A percentile compares a stretch with the other conserved stretches of the same genome.
Evolutionary conservation across 2,329 filamentous ascomycete genomes (phyloP).

Genomic region (Lizonia empirigonia): DNA sequence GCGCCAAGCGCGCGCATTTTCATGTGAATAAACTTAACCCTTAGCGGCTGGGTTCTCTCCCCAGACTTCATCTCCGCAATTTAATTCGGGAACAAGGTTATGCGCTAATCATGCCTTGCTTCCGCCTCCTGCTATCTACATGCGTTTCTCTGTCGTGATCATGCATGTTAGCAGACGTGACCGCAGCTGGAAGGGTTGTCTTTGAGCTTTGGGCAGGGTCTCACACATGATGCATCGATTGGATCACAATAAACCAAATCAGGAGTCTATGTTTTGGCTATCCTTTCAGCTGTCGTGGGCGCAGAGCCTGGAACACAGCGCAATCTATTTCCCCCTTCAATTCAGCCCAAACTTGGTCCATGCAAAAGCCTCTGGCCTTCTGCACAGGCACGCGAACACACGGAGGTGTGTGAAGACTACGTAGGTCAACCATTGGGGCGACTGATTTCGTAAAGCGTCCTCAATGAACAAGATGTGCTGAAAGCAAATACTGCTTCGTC

Average conservation of each 20-base stretch:
- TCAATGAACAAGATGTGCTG: too few relatives aligned
- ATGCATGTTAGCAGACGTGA: background rate
- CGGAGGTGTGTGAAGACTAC: too few relatives aligned
- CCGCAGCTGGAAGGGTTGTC: background rate
- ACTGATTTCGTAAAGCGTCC: background rate
- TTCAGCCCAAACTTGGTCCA: background rate
- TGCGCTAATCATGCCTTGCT: slow-evolving; percentile 13
- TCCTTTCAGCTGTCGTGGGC: background rate
- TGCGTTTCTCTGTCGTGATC: background rate
- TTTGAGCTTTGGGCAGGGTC: slow-evolving; percentile 14
- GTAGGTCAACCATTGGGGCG: too few relatives aligned
- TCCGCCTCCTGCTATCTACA: background rate
- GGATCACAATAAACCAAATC: slow-evolving; percentile 11
- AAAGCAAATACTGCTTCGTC: too few relatives aligned
- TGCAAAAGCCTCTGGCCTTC: background rate
- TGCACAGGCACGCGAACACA: background rate
- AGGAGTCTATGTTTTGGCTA: slow-evolving; percentile 3
- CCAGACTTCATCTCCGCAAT: slow-evolving; percentile 21
- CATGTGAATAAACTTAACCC: slow-evolving; percentile 34
- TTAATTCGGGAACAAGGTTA: slow-evolving; percentile 1
- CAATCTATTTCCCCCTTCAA: slow-evolving; percentile 1
- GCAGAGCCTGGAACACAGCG: slow-evolving; percentile 5
- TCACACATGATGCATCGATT: slow-evolving; percentile 19
- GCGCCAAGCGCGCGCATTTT: slow-evolving; percentile 16
- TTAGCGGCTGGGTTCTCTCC: slow-evolving; percentile 21